These are phyloP conservation scores for Mycothermus thermophilus DNA, from an alignment of 495 filamentous ascomycete species.

Conservation along the genomic window DNA sequence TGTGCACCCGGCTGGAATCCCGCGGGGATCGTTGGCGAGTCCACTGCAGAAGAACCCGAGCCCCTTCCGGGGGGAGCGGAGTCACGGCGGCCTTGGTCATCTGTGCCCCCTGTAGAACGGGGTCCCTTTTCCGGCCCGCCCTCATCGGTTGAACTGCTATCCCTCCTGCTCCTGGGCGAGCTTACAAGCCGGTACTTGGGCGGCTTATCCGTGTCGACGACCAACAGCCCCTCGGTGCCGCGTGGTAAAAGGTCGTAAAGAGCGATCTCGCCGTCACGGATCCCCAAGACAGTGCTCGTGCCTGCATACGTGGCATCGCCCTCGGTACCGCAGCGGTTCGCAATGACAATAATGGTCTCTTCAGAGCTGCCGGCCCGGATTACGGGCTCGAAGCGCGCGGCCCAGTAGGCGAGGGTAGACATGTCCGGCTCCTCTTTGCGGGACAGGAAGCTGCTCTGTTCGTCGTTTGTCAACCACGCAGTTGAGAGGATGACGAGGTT, in stretches of 20 bases:
- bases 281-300: conserved; percentile 68
- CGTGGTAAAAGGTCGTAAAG: conserved; percentile 55
- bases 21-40: too few species aligned
- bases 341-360: conserved; percentile 67
- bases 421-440: conserved; percentile 49
- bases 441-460: conserved; percentile 30
- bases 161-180: conserved; percentile 11
- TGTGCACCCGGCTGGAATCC: too few species aligned
- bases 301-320: conserved; percentile 65
- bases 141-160: too few species aligned
- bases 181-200: conserved; percentile 19
- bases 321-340: conserved; percentile 69
- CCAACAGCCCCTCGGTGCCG: conserved; percentile 47
- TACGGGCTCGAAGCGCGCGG: conserved; percentile 62
- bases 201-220: conserved; percentile 42
- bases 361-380: conserved; percentile 39
- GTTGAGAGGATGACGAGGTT: conserved; percentile 71
- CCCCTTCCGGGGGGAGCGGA: too few species aligned
- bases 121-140: too few species aligned
- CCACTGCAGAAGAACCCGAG: too few species aligned
- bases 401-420: conserved; percentile 78
- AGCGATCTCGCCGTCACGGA: conserved; percentile 52
- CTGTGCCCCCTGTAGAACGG: too few species aligned
- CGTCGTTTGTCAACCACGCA: conserved; percentile 67
- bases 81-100: too few species aligned